Percentiles rank a stretch among this genome's conserved stretches.
Conservation (phyloP, 192 early-diverging fungal genomes). For the Phycomyces blakesleeanus region DNA sequence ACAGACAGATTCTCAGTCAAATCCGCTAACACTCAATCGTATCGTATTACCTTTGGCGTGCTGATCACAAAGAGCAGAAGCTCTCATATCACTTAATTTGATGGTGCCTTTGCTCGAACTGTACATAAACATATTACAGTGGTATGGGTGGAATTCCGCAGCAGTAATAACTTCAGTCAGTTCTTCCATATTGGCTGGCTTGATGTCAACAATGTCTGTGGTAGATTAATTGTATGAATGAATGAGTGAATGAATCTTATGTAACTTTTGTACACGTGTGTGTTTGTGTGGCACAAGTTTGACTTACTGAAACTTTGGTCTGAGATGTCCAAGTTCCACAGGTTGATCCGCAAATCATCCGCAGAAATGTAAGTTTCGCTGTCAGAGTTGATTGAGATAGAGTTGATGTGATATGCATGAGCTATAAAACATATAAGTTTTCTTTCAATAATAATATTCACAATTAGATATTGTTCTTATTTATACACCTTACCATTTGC, state of each 20-base stretch:
- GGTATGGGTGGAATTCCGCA: conserved; percentile 93
- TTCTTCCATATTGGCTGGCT: conserved; percentile 99
- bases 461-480: too few relatives aligned
- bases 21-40: not conserved
- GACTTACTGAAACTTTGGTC: conserved; percentile 81
- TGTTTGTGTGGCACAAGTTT: too few relatives aligned
- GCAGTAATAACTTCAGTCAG: conserved; percentile 98
- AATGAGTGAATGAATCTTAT: too few relatives aligned
- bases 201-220: conserved; percentile 98
- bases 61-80: conserved; percentile 90
- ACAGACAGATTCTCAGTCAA: not conserved
- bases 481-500: conserved; percentile 68
- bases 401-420: conserved; percentile 94
- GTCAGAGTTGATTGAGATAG: conserved; percentile 91
- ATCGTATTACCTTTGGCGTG: conserved; percentile 76
- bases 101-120: conserved; percentile 97
- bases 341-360: conserved; percentile 88
- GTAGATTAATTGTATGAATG: too few relatives aligned
- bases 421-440: conserved; percentile 37
- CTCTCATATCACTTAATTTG: conserved; percentile 95
- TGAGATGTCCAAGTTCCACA: conserved; percentile 88
- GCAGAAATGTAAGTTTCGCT: conserved; percentile 88
- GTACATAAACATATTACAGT: conserved; percentile 98
- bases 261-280: too few relatives aligned
- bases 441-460: too few relatives aligned